Conservation (phyloP, 108 stramenopile genomes). For the Craspedostauros australis region DNA sequence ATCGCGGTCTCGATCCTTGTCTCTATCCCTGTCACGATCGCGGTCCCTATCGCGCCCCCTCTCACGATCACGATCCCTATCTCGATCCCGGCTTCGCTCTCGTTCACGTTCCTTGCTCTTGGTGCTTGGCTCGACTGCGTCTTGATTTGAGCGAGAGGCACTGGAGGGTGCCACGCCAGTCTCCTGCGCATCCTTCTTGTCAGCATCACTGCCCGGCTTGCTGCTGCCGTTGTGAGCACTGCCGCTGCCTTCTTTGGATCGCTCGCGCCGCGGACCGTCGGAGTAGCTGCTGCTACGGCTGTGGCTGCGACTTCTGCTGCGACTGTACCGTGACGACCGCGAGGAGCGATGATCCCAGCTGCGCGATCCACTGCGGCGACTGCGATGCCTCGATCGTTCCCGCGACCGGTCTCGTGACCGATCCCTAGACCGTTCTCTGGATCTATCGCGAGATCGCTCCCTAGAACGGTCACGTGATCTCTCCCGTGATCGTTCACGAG, state of each 20-base stretch:
- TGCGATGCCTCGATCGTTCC: conserved; percentile 24
- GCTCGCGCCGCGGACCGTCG: background rate
- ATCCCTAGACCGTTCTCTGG: conserved; percentile 17
- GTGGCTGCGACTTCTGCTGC: conserved; percentile 34
- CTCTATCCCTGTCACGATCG: no score
- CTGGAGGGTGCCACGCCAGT: no score
- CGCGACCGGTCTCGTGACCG: conserved; percentile 9
- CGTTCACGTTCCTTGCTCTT: no score
- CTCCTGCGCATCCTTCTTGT: no score
- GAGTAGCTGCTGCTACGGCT: conserved; percentile 2
- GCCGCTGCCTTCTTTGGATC: no score
- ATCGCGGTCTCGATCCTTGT: no score
- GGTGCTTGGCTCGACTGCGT: no score
- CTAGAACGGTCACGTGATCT: conserved; percentile 21
- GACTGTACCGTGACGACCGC: conserved; percentile 18
- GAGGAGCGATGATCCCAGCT: conserved; percentile 17
- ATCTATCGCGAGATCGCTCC: conserved; percentile 21
- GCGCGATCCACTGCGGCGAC: conserved; percentile 15
- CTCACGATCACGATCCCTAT: no score
- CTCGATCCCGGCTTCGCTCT: background rate
- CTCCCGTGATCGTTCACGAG: conserved; percentile 23
- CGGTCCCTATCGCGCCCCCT: no score
- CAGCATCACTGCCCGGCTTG: no score
- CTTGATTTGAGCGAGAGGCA: no score
- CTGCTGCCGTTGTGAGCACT: no score